Conservation (phyloP, 148 eudicot genomes). For the Oxyria digyna region DNA sequence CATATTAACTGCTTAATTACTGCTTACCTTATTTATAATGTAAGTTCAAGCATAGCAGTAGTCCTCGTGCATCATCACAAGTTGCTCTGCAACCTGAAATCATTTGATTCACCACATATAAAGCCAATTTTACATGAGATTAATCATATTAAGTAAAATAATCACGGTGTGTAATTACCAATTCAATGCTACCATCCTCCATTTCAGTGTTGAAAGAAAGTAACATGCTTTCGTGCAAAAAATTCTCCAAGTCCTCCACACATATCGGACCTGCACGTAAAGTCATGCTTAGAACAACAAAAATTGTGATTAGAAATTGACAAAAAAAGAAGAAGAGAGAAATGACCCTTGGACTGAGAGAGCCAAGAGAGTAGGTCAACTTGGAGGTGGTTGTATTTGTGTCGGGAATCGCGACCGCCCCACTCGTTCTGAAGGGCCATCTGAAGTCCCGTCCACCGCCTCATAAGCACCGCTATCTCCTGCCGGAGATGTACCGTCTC, state of each 20-base stretch:
- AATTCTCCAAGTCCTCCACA: constrained; percentile 46
- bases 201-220: constrained; percentile 63
- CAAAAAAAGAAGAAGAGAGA: too few species aligned
- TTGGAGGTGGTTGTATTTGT: constrained; percentile 37
- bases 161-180: too few species aligned
- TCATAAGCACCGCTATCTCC: constrained; percentile 15
- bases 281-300: background rate
- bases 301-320: background rate
- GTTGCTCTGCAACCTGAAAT: constrained; percentile 27
- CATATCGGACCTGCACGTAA: constrained; percentile 14
- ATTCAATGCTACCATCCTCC: constrained; percentile 76
- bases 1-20: too few species aligned
- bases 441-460: constrained; percentile 47
- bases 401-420: constrained; percentile 50
- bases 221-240: constrained; percentile 44
- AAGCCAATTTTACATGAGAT: background rate
- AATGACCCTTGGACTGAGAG: constrained; percentile 32
- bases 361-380: constrained; percentile 33
- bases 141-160: background rate
- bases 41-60: constrained; percentile 7
- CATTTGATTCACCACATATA: background rate
- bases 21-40: too few species aligned
- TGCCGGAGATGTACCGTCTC: background rate
- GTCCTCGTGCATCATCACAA: constrained; percentile 32
- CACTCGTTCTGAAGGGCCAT: constrained; percentile 45